A percentile compares a stretch with the other conserved stretches of the same genome.
Conservation (phyloP, 352 stramenopile genomes). For the Detonula confervacea region DNA sequence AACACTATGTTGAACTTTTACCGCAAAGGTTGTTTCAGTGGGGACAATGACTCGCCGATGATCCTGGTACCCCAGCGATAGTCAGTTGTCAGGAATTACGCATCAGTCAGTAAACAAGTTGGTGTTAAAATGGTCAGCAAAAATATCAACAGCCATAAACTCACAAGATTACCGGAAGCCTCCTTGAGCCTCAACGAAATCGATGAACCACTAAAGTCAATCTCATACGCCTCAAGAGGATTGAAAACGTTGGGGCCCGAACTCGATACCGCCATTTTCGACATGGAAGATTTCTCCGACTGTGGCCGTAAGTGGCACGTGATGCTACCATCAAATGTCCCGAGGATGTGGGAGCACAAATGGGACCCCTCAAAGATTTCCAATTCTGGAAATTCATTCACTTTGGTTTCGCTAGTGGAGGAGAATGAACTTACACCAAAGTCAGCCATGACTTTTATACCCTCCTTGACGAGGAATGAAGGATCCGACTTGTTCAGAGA, state of each 20-base stretch:
- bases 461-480: conserved; percentile 65
- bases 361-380: conserved; percentile 84
- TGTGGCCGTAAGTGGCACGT: conserved; percentile 78
- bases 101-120: no score
- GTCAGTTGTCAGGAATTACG: neutral
- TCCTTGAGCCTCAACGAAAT: conserved; percentile 75
- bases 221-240: conserved; percentile 83
- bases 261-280: no score
- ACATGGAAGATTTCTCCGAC: conserved; percentile 25
- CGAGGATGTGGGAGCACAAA: conserved; percentile 67
- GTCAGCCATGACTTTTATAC: conserved; percentile 81
- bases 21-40: conserved; percentile 73
- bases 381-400: conserved; percentile 85
- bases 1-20: conserved; percentile 76
- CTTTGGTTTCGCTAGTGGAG: conserved; percentile 70
- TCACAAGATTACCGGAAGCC: conserved; percentile 59
- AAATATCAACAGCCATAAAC: conserved; percentile 4
- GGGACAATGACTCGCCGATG: conserved; percentile 81
- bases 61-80: conserved; percentile 31
- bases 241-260: conserved; percentile 80
- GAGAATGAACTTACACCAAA: conserved; percentile 76
- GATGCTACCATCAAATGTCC: conserved; percentile 72
- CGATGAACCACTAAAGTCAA: conserved; percentile 77
- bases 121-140: no score
- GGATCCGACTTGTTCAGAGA: conserved; percentile 17